phyloP scores from a whole-genome alignment of 108 stramenopile species.

The Craspedostauros australis region DNA sequence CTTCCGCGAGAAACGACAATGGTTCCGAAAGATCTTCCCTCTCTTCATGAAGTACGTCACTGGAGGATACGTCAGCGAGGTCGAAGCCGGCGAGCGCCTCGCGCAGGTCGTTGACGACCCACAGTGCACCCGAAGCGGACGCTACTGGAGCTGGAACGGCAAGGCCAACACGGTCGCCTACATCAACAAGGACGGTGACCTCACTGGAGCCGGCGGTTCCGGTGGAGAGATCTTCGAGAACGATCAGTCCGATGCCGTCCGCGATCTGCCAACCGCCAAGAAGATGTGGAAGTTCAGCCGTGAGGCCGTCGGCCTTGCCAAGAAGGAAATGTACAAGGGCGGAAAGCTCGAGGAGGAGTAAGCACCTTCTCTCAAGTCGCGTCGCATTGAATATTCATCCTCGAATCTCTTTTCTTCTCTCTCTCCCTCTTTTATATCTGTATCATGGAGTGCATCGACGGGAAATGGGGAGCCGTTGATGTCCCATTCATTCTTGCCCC shows the following conservation, averaged over 20 bases:
- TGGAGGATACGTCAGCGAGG: slow-evolving; percentile 81
- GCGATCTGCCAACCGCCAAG: slow-evolving; percentile 60
- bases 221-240: slow-evolving; percentile 94
- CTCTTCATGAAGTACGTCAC: slow-evolving; percentile 85
- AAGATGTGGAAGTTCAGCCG: slow-evolving; percentile 90
- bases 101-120: slow-evolving; percentile 84
- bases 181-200: slow-evolving; percentile 75
- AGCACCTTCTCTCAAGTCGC: neutral
- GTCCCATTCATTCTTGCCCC: too few relatives aligned
- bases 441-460: too few relatives aligned
- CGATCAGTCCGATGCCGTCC: slow-evolving; percentile 78
- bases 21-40: slow-evolving; percentile 86
- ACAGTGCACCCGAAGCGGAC: slow-evolving; percentile 72
- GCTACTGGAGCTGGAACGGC: slow-evolving; percentile 98
- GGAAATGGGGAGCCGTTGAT: too few relatives aligned
- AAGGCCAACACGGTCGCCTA: slow-evolving; percentile 84
- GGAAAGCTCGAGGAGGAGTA: slow-evolving; percentile 27
- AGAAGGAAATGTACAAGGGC: slow-evolving; percentile 77
- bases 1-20: slow-evolving; percentile 93
- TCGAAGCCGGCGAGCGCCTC: slow-evolving; percentile 84
- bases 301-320: slow-evolving; percentile 57
- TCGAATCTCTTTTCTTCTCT: too few relatives aligned
- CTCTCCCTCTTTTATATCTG: too few relatives aligned
- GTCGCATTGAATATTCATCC: neutral
- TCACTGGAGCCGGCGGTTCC: slow-evolving; percentile 88